These are phyloP conservation scores for Leccinellum albellum DNA, from an alignment of 768 basidiomycete genomes.

Conservation along the genomic window DNA sequence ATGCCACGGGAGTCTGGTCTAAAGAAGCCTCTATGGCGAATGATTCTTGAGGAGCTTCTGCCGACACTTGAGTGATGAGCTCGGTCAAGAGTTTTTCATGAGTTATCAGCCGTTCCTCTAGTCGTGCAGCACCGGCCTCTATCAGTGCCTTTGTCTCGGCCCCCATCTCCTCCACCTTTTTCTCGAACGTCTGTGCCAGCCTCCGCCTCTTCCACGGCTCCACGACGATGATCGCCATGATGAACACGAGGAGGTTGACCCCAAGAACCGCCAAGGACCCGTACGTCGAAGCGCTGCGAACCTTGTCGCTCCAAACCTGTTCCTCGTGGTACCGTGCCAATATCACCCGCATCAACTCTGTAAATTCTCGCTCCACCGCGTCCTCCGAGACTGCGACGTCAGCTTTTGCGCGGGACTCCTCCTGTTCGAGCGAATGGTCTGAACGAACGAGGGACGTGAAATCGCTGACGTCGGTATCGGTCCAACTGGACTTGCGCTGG, in stretches of 20 bases:
- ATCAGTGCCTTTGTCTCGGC: slow-evolving; percentile 39
- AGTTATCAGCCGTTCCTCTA: slow-evolving; percentile 46
- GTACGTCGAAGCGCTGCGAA: slow-evolving; percentile 92
- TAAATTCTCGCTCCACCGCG: slow-evolving; percentile 83
- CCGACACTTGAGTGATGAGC: slow-evolving; percentile 21
- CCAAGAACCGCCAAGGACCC: slow-evolving; percentile 82
- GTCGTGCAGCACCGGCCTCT: slow-evolving; percentile 44
- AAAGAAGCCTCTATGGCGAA: slow-evolving; percentile 1
- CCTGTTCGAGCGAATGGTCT: slow-evolving; percentile 84
- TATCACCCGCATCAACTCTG: slow-evolving; percentile 82
- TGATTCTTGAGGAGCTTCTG: slow-evolving; percentile 11
- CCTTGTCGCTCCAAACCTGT: slow-evolving; percentile 99
- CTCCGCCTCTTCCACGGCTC: slow-evolving; percentile 94
- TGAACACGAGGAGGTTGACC: slow-evolving; percentile 86
- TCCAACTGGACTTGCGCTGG: slow-evolving; percentile 92
- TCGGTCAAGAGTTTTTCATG: slow-evolving; percentile 39
- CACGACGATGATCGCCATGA: slow-evolving; percentile 84
- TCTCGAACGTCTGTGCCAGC: slow-evolving; percentile 86
- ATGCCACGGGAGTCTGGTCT: background rate
- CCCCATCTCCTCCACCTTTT: slow-evolving; percentile 63
- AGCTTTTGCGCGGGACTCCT: slow-evolving; percentile 66
- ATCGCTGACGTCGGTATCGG: slow-evolving; percentile 76
- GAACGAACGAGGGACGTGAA: slow-evolving; percentile 89
- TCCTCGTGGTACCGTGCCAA: slow-evolving; percentile 95
- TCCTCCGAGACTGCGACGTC: slow-evolving; percentile 68